Base-by-base conservation (phyloP, 306 rosid genomes). In the Gillenia trifoliata region DNA sequence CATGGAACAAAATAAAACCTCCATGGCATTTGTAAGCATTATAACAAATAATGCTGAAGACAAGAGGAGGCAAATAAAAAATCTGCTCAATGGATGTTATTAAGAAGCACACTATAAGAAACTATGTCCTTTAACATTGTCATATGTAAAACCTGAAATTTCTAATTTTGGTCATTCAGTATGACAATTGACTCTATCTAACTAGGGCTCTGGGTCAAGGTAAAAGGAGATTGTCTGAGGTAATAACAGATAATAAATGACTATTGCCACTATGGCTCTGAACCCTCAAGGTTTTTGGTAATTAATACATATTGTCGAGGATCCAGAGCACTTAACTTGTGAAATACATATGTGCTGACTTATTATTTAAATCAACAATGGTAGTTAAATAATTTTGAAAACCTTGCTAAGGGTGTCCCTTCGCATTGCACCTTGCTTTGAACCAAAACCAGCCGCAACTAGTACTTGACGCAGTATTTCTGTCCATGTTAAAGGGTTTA, bases 401-500 rank as follows among this genome's bases (percentile, higher is more conserved):
- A 92, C 99, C 99, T 90, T 94, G 85, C 83, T 81, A 71, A 83
- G 83, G 68, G 75, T 66, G 36, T 90, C 99, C 82, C 83, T 87
- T 43, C 79, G 87, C 75, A 82, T 64, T 68, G 88, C 72, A 75
- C 86, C 90, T 80, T 87, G 88, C 81, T 90, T 92, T 55, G 93
- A 89, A 86, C 97, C 94, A 83, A 92, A 94, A 52, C 97, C 97
- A 86, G 99, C 93, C 3, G 96, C 97, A 78, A 86, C 83, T 88
- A 94, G 86, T 47, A 94, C 90, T 86, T 89, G 99, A 66, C 93
- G 92, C 38, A 94, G 83, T 88, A 92, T 87, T 84, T 94, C 99
- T 70, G 86, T 81, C 97, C 99, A 94, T 19, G 96, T 92, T 68
- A 94, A 86, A 73, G 99, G 86, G 71, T 94, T 94, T 64, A 94